Conservation (phyloP, 2,329 filamentous ascomycete species). For the Penicillium sumatraense region DNA sequence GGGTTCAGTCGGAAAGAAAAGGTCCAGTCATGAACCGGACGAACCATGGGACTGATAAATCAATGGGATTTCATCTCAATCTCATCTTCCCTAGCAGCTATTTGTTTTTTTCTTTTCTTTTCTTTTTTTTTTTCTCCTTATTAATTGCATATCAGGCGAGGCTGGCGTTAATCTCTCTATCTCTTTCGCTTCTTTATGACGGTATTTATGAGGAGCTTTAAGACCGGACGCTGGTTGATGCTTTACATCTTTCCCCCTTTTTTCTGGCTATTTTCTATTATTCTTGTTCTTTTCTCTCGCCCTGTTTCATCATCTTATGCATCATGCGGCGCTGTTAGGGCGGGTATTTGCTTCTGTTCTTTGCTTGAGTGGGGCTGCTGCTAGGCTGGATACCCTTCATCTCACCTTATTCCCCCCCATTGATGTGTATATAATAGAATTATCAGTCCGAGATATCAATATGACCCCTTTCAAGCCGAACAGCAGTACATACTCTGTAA, state of each 20-base stretch:
- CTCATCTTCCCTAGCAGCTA: no score
- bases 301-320: constrained; percentile 10
- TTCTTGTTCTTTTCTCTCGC: background rate
- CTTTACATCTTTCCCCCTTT: constrained; percentile 10
- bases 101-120: background rate
- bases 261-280: constrained; percentile 1
- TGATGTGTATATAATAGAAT: constrained; percentile 26
- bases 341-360: constrained; percentile 1
- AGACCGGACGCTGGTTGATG: constrained; percentile 6
- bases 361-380: constrained; percentile 13
- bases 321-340: constrained; percentile 11
- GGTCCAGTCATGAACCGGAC: constrained; percentile 45
- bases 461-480: no score
- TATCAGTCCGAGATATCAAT: no score
- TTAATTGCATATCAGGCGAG: constrained; percentile 28
- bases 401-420: constrained; percentile 3
- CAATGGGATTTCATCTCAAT: constrained; percentile 3
- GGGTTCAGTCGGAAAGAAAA: constrained; percentile 37
- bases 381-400: constrained; percentile 3
- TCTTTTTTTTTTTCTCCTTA: constrained; percentile 13
- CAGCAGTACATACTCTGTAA: no score
- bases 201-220: constrained; percentile 6
- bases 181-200: background rate
- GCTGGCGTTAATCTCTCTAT: constrained; percentile 20
- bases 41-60: constrained; percentile 31